These are phyloP conservation scores for Aeschynomene evenia DNA, from an alignment of 306 rosid genomes.

Conservation along the genomic window DNA sequence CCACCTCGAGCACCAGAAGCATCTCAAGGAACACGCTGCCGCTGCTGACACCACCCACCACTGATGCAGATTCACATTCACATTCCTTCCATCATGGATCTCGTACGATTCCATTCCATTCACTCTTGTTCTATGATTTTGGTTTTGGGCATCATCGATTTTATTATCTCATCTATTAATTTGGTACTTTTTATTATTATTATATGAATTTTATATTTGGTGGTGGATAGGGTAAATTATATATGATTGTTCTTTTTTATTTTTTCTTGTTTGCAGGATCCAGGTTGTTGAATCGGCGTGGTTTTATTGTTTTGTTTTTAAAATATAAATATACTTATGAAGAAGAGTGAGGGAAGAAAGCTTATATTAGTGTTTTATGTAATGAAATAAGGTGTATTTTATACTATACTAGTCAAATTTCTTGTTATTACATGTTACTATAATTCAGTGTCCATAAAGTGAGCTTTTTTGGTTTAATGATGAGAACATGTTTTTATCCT, in stretches of 20 bases:
- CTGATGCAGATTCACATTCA: background rate
- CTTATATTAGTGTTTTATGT: conserved; percentile 7
- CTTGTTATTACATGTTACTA: background rate
- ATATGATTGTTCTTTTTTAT: background rate
- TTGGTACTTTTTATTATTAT: background rate
- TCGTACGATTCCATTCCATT: background rate
- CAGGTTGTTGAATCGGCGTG: conserved; percentile 19
- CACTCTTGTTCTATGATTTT: background rate
- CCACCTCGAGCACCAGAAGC: conserved; percentile 64
- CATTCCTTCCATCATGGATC: background rate
- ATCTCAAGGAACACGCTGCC: conserved; percentile 44
- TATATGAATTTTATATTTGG: background rate
- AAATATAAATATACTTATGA: too few species aligned
- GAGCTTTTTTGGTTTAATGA: background rate
- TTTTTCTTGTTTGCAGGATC: conserved; percentile 18
- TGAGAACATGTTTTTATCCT: too few species aligned
- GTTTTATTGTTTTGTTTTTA: conserved; percentile 7
- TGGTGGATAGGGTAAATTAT: background rate
- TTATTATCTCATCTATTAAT: too few species aligned
- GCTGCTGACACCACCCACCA: conserved; percentile 26
- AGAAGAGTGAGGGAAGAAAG: conserved; percentile 24
- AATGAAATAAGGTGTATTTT: conserved; percentile 26
- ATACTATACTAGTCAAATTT: background rate
- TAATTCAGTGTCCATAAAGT: background rate
- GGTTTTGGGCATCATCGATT: too few species aligned